phyloP scores from a whole-genome alignment of 1,284 basidiomycete species.

The Leccinum pachyderme region DNA sequence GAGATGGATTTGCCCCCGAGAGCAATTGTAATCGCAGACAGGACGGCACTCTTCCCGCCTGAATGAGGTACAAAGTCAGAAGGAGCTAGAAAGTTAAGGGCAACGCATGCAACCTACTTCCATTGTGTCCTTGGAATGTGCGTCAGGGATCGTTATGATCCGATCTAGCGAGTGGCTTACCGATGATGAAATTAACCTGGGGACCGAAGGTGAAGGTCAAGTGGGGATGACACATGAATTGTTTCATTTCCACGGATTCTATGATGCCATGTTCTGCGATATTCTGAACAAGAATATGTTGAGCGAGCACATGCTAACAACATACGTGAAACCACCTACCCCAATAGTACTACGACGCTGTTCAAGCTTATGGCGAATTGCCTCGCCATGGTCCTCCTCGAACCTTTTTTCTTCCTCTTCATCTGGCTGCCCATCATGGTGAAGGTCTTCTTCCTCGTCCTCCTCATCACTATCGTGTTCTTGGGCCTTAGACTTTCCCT shows the following conservation, averaged over 20 bases:
- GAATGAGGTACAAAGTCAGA: neutral
- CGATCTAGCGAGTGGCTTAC: slow-evolving; percentile 36
- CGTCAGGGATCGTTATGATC: slow-evolving; percentile 1
- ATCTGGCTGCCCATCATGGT: slow-evolving; percentile 35
- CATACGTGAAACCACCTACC: slow-evolving; percentile 39
- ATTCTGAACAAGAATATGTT: slow-evolving; percentile 42
- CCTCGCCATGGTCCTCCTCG: slow-evolving; percentile 56
- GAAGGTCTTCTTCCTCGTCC: slow-evolving; percentile 27
- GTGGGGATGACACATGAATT: slow-evolving; percentile 96
- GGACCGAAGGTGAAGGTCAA: slow-evolving; percentile 81
- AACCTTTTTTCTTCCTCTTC: slow-evolving; percentile 57
- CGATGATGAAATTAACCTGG: slow-evolving; percentile 97
- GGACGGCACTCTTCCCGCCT: slow-evolving; percentile 95
- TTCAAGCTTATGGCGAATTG: slow-evolving; percentile 54
- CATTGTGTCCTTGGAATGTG: slow-evolving; percentile 62
- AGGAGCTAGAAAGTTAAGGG: neutral
- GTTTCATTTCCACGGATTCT: slow-evolving; percentile 80
- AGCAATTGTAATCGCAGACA: slow-evolving; percentile 92
- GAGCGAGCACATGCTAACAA: neutral
- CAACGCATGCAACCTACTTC: slow-evolving; percentile 51
- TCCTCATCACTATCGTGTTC: slow-evolving; percentile 39
- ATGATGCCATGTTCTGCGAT: slow-evolving; percentile 87
- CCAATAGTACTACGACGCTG: slow-evolving; percentile 53
- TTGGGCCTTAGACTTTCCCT: slow-evolving; percentile 17
- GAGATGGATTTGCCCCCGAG: slow-evolving; percentile 89